Base-by-base conservation (phyloP, 495 filamentous ascomycete genomes). In the Penicillium subrubescens region DNA sequence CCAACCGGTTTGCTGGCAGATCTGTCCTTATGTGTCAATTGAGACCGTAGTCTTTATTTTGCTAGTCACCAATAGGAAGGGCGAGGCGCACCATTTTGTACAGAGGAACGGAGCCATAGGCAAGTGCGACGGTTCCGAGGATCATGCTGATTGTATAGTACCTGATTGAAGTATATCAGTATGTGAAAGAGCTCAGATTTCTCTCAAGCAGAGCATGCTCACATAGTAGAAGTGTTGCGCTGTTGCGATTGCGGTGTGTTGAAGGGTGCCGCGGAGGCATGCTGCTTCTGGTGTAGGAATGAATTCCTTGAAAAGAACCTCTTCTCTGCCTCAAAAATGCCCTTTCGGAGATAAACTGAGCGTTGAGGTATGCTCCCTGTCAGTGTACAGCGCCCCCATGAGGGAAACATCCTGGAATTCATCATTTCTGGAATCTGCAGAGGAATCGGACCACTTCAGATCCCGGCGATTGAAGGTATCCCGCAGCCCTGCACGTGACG, bases 1-100 rank as follows among this genome's bases (percentile, higher is more conserved):
- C 89, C 90, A 99, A 69, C 95, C 95, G 3, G 92, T 98, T 43
- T 94, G 94, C 75, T 96, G 92, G 80, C 95, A 99, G 71, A 99
- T 97, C 90, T 97, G 57, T 33, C 48, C 61, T 46, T 39, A 50
- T 3, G 7, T 33, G 31, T 33, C 31, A 33, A 33, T 33, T 33
- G 31, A 33, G 17, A 17, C 8, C 6, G 8, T 23, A 10, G 14
- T 2, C 8, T 21, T 25, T 11, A 58, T 7, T 8, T 27, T 23
- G 31, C 10, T 1, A 59, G 21, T 33, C 15, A 8, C 25, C 17
- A 33, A 58, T 57, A 11, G 55, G 51, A 50, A 29, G 33, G 50
- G 34, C 6, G 34, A 17, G 8, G 29, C 67, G 43, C 63, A 96
- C 93, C 92, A 96, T 97, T 77, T 97, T 97, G 81, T 99, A 99